Percentiles rank a stretch among this genome's conserved stretches.
These are phyloP conservation scores for Talaromyces sp. DNA, from an alignment of 2,329 filamentous ascomycete genomes.

Conservation along the genomic window DNA sequence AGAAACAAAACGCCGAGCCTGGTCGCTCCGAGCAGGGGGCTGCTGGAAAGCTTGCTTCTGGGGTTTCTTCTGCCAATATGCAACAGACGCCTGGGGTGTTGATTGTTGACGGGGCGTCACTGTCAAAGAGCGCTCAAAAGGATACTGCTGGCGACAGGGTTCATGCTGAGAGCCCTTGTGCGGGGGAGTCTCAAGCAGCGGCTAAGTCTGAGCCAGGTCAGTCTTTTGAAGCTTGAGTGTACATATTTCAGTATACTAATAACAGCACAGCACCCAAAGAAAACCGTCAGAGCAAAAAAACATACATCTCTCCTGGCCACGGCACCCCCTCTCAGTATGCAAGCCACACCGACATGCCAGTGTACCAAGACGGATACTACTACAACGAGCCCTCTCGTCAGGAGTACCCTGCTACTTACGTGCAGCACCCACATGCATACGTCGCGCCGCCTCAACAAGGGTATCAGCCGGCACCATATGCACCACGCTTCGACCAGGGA, in stretches of 20 bases:
- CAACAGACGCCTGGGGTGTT: background rate
- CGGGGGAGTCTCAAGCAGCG: background rate
- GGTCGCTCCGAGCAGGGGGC: background rate
- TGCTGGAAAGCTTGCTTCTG: slow-evolving; percentile 4
- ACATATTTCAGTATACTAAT: no score
- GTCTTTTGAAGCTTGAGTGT: background rate
- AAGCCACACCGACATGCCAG: background rate
- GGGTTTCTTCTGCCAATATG: no score
- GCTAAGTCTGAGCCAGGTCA: background rate
- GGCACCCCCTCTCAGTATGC: background rate
- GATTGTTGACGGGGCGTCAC: background rate
- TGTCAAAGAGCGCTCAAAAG: background rate
- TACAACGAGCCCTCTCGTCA: background rate
- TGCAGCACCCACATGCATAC: background rate
- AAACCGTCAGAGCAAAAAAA: background rate
- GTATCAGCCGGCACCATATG: background rate
- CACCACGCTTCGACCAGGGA: background rate
- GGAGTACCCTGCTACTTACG: background rate
- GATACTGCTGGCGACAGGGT: background rate
- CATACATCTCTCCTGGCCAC: background rate
- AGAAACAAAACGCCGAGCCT: background rate
- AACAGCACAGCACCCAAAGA: background rate
- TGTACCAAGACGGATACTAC: background rate
- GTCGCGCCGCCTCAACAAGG: background rate
- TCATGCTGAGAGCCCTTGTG: background rate